These are phyloP conservation scores for Umbellularia californica DNA, from an alignment of 164 flowering plant species.

Conservation along the genomic window DNA sequence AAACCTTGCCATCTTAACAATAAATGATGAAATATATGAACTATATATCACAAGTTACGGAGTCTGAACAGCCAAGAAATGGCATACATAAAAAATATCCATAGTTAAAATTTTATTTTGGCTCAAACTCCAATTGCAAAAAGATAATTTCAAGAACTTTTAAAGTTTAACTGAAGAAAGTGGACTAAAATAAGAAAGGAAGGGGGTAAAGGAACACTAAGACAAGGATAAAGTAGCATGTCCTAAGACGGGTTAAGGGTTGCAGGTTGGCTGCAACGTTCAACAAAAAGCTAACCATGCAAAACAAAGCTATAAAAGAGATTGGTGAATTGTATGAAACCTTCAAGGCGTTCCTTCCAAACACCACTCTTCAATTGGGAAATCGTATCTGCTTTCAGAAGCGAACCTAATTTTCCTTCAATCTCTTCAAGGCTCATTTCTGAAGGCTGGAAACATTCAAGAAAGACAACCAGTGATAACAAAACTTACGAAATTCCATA, in stretches of 20 bases:
- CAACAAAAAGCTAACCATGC: not conserved
- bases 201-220: not conserved
- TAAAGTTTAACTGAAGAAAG: not conserved
- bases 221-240: not conserved
- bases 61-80: too few species aligned
- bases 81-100: not conserved
- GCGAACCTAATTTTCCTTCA: slow-evolving; percentile 78
- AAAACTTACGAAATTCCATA: not conserved
- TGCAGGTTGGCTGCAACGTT: not conserved
- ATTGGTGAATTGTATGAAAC: slow-evolving; percentile 28
- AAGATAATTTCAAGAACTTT: too few species aligned
- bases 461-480: slow-evolving; percentile 3
- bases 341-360: slow-evolving; percentile 99
- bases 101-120: not conserved
- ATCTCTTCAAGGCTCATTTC: slow-evolving; percentile 98
- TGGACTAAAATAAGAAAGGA: not conserved
- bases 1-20: too few species aligned
- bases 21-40: too few species aligned
- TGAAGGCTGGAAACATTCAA: slow-evolving; percentile 55
- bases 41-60: too few species aligned
- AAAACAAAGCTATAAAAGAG: not conserved
- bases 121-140: not conserved
- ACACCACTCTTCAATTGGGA: slow-evolving; percentile 82
- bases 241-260: not conserved
- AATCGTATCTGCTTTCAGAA: slow-evolving; percentile 64